Base-by-base conservation (phyloP, 2,329 filamentous ascomycete species). In the Ophiostoma triangulosporum region DNA sequence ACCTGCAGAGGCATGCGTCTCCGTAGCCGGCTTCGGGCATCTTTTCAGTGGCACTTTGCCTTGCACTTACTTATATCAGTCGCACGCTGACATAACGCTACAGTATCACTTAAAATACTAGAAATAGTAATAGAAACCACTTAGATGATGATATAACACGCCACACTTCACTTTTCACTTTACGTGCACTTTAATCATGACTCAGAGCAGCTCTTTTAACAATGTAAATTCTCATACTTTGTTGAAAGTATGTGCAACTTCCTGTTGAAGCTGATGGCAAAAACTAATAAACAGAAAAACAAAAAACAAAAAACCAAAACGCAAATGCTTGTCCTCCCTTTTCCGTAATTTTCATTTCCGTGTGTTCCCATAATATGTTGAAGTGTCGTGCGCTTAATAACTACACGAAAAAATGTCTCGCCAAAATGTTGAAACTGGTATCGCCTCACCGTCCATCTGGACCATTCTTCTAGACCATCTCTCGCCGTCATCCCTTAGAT, bases 261-360 rank as follows among this genome's bases (percentile, higher is more conserved):
- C 38, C 24, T 43, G 53, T 52, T 55, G 50, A 55, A 49, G 53
- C 48, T 48, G 26, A 40, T 54, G 40, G 29, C 33, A 49, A 40
- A 51, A 51, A 49, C 33, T 27, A 14, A 22, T 35, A 36, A 43
- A 40, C 33, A 50, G 45, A 6, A 26, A 31, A 22, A 32, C 9
- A 3, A 43, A 46, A 50, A 20, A 40, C 9, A 45, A 33, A 46
- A 54, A 48, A 24, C 9, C 24, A 46, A 45, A 45, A 43, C 22
- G n/a, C n/a, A 6, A 24, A 46, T 46, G 43, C 43, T 46, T 17
- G 15, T 29, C 15, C 26, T 46, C 26, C 43, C 24, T 22, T 48
- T 33, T 33, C 29, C 43, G 24, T 48, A 26, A 24, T 45, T 48
- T 46, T 48, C 32, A 32, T 48, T 48, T 32, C 45, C 45, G 31